Evolutionary conservation across 139 green algal species (phyloP).

Genomic region (Micractinium conductrix): DNA sequence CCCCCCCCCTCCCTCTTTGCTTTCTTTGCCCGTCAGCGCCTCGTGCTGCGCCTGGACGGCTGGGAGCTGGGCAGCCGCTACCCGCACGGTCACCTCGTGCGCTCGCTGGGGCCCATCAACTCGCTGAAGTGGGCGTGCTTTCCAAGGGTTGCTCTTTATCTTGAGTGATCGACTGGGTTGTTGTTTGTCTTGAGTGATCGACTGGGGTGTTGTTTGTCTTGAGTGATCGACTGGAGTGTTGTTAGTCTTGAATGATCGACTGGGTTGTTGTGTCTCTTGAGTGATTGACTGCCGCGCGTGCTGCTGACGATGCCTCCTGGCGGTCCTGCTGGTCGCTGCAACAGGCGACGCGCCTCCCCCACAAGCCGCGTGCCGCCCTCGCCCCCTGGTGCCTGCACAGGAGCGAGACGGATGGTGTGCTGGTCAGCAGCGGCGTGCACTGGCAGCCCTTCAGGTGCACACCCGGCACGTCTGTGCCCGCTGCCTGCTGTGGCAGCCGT

Average conservation of each 20-base stretch:
- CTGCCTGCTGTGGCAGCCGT: neutral
- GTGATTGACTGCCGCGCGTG: no score
- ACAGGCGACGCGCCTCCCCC: neutral
- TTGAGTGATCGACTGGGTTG: neutral
- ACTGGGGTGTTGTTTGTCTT: neutral
- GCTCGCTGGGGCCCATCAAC: slow-evolving; percentile 81
- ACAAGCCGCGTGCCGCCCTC: neutral
- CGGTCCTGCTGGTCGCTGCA: neutral
- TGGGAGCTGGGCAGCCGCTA: slow-evolving; percentile 76
- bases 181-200: neutral
- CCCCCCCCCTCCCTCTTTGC: neutral
- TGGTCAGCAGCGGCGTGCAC: slow-evolving; percentile 62
- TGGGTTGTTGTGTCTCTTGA: neutral
- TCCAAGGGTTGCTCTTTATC: neutral
- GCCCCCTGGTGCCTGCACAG: slow-evolving; percentile 30
- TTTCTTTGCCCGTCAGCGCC: neutral
- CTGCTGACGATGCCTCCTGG: neutral
- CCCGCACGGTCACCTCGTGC: slow-evolving; percentile 79
- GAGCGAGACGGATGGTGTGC: slow-evolving; percentile 58
- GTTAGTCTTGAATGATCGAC: neutral
- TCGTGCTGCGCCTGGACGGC: slow-evolving; percentile 77
- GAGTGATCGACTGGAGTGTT: neutral
- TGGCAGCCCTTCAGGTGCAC: slow-evolving; percentile 66
- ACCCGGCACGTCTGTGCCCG: neutral
- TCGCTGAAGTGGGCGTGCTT: slow-evolving; percentile 78